Evolutionary conservation across 164 flowering plant genomes (phyloP).

Genomic region (Annona cherimola): DNA sequence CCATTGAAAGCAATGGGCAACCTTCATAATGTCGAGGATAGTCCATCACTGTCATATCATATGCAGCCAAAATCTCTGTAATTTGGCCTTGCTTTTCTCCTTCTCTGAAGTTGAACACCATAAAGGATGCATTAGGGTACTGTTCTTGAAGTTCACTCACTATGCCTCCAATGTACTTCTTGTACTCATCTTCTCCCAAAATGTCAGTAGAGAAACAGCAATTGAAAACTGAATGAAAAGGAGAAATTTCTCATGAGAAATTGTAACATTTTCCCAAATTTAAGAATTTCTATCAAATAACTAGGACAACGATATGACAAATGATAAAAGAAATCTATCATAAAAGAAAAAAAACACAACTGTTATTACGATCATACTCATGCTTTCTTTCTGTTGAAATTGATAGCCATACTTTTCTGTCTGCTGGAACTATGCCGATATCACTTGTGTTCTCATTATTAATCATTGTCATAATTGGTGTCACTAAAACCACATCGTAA

Average conservation of each 20-base stretch:
- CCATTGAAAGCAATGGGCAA: constrained; percentile 75
- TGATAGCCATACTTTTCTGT: no score
- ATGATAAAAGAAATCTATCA: no score
- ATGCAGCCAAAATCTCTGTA: constrained; percentile 46
- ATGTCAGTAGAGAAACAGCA: constrained; percentile 76
- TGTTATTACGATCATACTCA: no score
- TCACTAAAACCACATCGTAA: no score
- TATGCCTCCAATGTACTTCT: constrained; percentile 57
- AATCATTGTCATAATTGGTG: no score
- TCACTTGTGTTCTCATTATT: no score
- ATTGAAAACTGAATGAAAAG: constrained; percentile 61
- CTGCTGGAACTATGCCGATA: no score
- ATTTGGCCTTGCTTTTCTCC: constrained; percentile 48
- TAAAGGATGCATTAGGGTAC: constrained; percentile 66
- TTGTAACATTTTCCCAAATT: not conserved
- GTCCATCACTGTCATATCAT: constrained; percentile 89
- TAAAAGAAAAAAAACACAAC: no score
- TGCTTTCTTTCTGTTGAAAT: no score
- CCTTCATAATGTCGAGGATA: constrained; percentile 90
- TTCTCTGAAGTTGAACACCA: constrained; percentile 86
- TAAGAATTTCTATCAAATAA: not conserved
- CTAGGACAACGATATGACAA: not conserved
- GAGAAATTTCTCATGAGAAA: not conserved
- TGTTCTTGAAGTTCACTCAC: constrained; percentile 61
- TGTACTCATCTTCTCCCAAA: constrained; percentile 56